Evolutionary conservation across 495 filamentous ascomycete species (phyloP), one percentile per base, ranked within the genome.

Genomic region (Penicillium angulare): DNA sequence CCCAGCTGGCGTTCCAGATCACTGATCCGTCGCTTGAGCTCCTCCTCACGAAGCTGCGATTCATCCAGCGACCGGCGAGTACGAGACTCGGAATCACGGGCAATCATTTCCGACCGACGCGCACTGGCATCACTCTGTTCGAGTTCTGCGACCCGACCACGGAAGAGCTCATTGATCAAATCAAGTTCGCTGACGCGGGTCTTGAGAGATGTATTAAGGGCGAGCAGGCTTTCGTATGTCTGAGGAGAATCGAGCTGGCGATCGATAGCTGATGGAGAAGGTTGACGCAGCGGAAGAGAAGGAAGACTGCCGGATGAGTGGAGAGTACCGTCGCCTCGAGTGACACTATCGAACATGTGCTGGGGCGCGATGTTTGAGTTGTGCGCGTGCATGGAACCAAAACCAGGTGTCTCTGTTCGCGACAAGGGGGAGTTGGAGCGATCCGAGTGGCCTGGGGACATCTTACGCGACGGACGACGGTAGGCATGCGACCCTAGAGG

Each of bases 171-270:
- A 58, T 97, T 96, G 67, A 99, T 95, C 41, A 99, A 81, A 64
- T 99, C 93, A 17, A 99, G 78, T 66, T 99, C 93, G 58, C 80
- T 88, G 40, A 97, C 91, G 21, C 92, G 85, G 5, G 91, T 97
- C 74, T 91, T 93, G 29, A 97, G 73, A 34, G 81, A 82, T 13
- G 86, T 86, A 64, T 95, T 96, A 39, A 82, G 77, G 10, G 86
- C 83, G 38, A 89, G 73, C 9, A 95, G 74, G 41, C 85, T 81
- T 57, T 96, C 91, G 56, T 89, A 90, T 8, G 87, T 88, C 57
- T 86, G 88, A 6, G 88, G 83, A 5, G 86, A 77, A 26, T 95
- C 89, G 20, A 85, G 73, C 40, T 87, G 82, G 38, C 87, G 84
- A 43, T 92, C 87, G 50, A 86, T 86, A 51, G 88, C 71, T 1